These are phyloP conservation scores for Clathrospora elynae DNA, from an alignment of 2,329 filamentous ascomycete genomes.

Conservation along the genomic window DNA sequence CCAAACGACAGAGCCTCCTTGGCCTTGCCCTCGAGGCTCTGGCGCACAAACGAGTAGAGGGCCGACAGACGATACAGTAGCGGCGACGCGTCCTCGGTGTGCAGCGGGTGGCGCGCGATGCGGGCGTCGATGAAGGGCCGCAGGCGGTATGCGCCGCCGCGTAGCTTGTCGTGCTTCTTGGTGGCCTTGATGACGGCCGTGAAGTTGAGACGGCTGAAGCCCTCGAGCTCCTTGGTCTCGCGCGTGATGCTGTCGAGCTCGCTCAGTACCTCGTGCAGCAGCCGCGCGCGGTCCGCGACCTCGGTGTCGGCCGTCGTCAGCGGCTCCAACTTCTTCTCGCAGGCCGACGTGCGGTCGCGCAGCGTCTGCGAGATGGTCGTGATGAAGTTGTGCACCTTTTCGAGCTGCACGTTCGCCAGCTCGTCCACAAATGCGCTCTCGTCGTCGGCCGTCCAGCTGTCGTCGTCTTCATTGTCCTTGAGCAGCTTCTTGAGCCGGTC, in stretches of 20 bases:
- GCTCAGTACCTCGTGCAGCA: constrained; percentile 71
- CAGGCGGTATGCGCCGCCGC: constrained; percentile 83
- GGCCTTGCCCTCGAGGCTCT: constrained; percentile 71
- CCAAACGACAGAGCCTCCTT: constrained; percentile 53
- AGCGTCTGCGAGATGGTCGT: constrained; percentile 79
- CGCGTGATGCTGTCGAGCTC: constrained; percentile 88
- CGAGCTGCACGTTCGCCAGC: constrained; percentile 89
- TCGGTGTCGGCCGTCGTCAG: constrained; percentile 49
- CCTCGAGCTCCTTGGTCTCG: constrained; percentile 90
- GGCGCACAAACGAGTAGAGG: constrained; percentile 93
- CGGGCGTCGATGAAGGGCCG: constrained; percentile 90
- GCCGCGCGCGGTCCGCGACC: constrained; percentile 53
- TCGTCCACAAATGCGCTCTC: constrained; percentile 94
- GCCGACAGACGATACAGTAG: constrained; percentile 86
- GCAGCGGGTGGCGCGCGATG: constrained; percentile 87
- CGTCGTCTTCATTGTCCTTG: constrained; percentile 68
- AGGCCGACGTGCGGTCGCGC: constrained; percentile 76
- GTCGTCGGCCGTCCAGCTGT: constrained; percentile 87
- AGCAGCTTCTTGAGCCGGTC: constrained; percentile 87
- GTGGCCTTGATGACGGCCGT: constrained; percentile 97
- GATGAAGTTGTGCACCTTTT: constrained; percentile 93
- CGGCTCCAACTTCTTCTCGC: constrained; percentile 67
- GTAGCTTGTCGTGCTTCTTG: constrained; percentile 97
- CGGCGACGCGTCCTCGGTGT: constrained; percentile 91
- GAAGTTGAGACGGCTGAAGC: constrained; percentile 95